phyloP scores from a whole-genome alignment of 192 early-diverging fungal species.

The Dimargaris verticillata region DNA sequence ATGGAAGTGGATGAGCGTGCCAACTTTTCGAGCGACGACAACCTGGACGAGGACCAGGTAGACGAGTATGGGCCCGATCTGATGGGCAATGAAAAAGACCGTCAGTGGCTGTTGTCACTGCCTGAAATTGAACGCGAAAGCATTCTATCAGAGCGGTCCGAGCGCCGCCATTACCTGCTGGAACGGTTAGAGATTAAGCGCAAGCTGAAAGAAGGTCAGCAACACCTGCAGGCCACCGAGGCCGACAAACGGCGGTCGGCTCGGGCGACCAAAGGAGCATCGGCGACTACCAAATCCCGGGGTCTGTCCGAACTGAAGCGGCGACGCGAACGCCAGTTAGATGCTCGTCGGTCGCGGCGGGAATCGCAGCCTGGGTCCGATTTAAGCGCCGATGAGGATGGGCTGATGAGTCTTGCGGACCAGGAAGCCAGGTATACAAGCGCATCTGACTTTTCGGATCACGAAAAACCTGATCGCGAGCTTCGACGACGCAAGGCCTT shows the following conservation, averaged over 20 bases:
- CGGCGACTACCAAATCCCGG: conserved; percentile 12
- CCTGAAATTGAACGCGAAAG: conserved; percentile 59
- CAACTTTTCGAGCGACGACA: conserved; percentile 23
- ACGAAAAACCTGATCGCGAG: conserved; percentile 16
- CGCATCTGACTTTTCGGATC: conserved; percentile 17
- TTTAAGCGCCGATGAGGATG: conserved; percentile 17
- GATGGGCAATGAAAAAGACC: conserved; percentile 55
- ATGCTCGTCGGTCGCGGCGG: conserved; percentile 19
- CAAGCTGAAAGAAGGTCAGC: conserved; percentile 17
- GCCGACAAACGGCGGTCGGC: conserved; percentile 10
- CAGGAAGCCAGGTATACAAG: no score
- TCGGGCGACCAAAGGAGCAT: conserved; percentile 9
- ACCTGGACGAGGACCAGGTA: no score
- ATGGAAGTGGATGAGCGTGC: conserved; percentile 7
- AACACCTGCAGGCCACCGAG: background rate
- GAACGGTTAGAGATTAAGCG: conserved; percentile 24
- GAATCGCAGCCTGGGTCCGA: conserved; percentile 5
- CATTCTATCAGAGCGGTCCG: conserved; percentile 58
- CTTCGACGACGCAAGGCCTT: conserved; percentile 14
- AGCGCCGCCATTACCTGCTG: conserved; percentile 29
- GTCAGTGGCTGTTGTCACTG: conserved; percentile 34
- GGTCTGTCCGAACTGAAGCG: conserved; percentile 37
- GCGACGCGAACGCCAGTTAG: conserved; percentile 26
- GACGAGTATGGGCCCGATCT: conserved; percentile 58
- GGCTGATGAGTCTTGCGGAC: no score